Percentiles rank a stretch among this genome's conserved stretches.
Evolutionary conservation across 768 basidiomycete species (phyloP).

Genomic region (Udeniomyces megalosporus): DNA sequence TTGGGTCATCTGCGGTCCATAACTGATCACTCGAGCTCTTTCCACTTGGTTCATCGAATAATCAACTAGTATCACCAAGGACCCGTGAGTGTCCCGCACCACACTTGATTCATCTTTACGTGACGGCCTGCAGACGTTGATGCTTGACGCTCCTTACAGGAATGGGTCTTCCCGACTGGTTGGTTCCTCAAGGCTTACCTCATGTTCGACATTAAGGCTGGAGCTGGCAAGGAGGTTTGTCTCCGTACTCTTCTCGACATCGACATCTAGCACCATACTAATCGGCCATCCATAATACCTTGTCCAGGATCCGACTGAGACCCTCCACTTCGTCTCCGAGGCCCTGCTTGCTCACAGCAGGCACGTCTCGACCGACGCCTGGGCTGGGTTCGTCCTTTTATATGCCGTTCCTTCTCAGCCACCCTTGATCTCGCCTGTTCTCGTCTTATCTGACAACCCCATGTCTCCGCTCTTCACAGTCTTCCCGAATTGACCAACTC

Average conservation of each 20-base stretch:
- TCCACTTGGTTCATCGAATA: no score
- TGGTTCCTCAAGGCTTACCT: conserved; percentile 91
- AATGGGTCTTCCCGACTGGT: conserved; percentile 90
- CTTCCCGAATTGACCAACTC: conserved; percentile 52
- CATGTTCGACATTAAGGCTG: conserved; percentile 59
- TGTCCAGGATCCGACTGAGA: conserved; percentile 50
- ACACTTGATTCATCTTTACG: not conserved
- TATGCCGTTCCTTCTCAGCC: not conserved
- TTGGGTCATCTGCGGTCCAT: not conserved
- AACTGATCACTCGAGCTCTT: not conserved
- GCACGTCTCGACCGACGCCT: conserved; percentile 63
- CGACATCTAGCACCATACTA: no score
- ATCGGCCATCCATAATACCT: no score
- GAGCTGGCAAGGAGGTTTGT: conserved; percentile 51
- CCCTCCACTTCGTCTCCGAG: conserved; percentile 63
- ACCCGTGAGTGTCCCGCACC: not conserved
- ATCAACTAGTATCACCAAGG: not conserved
- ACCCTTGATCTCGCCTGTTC: not conserved
- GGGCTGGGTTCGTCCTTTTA: conserved; percentile 45
- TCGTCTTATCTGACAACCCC: no score
- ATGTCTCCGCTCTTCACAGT: no score
- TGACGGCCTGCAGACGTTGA: no score
- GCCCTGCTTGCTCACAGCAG: conserved; percentile 52
- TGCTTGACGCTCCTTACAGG: conserved; percentile 44
- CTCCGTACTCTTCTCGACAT: not conserved